Evolutionary conservation across 2,329 filamentous ascomycete genomes (phyloP).

Genomic region (Verticillium dahliae): DNA sequence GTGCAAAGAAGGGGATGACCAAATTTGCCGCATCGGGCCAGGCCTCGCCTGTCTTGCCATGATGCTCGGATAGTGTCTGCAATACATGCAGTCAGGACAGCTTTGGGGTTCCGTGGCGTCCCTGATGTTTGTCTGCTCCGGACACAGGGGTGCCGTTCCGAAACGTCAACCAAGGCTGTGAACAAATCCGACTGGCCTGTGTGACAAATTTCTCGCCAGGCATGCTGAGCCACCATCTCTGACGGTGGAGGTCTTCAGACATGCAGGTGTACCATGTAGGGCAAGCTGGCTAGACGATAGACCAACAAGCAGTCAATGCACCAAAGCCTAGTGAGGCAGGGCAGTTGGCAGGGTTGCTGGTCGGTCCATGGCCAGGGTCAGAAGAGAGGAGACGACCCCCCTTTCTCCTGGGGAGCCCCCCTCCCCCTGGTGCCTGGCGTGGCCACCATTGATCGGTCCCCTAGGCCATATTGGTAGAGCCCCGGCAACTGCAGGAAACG

Average conservation of each 20-base stretch:
- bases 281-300: neutral
- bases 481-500: neutral
- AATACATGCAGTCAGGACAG: neutral
- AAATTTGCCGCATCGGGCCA: neutral
- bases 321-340: neutral
- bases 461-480: neutral
- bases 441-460: neutral
- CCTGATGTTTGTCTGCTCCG: too few species aligned
- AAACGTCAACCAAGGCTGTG: neutral
- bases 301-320: too few species aligned
- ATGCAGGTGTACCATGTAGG: neutral
- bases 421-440: neutral
- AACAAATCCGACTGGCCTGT: too few species aligned
- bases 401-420: neutral
- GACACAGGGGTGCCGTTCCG: too few species aligned
- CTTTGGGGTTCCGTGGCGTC: too few species aligned
- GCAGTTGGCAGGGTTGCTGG: neutral
- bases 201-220: neutral
- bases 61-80: neutral
- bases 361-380: neutral
- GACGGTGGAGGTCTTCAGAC: neutral
- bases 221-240: neutral
- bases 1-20: neutral
- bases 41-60: neutral
- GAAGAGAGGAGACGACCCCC: neutral